Evolutionary conservation across 495 filamentous ascomycete genomes (phyloP), one percentile per base, ranked within the genome.

Genomic region (Aspergillus carlsbadensis): DNA sequence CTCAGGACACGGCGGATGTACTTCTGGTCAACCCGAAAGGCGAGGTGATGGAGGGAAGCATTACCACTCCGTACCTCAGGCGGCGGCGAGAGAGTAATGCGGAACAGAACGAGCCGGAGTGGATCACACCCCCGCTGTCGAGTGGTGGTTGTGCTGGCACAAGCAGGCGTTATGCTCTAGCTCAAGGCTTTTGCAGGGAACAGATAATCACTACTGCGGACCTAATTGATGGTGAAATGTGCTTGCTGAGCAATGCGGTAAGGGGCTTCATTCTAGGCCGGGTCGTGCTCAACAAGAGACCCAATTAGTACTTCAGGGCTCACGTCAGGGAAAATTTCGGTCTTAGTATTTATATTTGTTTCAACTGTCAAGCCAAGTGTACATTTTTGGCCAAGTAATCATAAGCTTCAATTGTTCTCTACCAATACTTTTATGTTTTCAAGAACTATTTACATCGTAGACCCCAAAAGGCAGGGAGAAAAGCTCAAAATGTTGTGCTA

Each of bases 161-260:
- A 26, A 89, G 84, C 13, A 85, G 92, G 64, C 80, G 89, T 62
- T 97, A 90, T 83, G 84, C 89, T 11, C 61, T 97, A 47, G 78
- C 84, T 53, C 82, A 75, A 52, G 81, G 76, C 34, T 73, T 80
- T 73, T 81, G 89, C 66, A 69, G 75, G n/a, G 89, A 95, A 63
- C 76, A 81, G 40, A 62, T 74, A 2, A 75, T 94, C 15, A 63
- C 48, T 10, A 75, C 63, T 2, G 65, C 78, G 15, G 82, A 81
- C 10, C 66, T 96, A 15, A 65, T 81, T 10, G 77, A 89, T 61
- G 89, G 86, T 3, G 91, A 96, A 67, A 78, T 83, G 51, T 87
- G 90, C 58, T 91, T 89, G 86, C 71, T 96, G 55, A 94, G 90
- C 62, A 96, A 91, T 68, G 90, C 87, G 0, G 88, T 89, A n/a